A percentile compares a stretch with the other conserved stretches of the same genome.
phyloP scores from a whole-genome alignment of 2,329 filamentous ascomycete genomes.

The Coniella vitis region DNA sequence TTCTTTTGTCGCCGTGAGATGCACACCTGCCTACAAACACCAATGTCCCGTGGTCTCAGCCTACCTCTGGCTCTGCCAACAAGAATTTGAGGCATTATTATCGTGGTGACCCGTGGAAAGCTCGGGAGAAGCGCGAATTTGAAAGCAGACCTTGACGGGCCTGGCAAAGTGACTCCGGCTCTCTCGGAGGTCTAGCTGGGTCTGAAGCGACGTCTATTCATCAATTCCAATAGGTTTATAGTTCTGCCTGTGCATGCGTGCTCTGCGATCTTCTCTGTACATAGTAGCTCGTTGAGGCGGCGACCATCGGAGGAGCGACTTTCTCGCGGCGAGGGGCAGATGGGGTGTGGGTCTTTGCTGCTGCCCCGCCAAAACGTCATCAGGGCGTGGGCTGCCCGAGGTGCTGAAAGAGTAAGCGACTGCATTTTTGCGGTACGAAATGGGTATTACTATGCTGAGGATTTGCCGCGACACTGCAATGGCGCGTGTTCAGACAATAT shows the following conservation, averaged over 20 bases:
- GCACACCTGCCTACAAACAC: background rate
- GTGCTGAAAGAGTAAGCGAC: background rate
- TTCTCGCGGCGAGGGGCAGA: background rate
- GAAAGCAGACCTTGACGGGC: background rate
- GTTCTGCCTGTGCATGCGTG: no score
- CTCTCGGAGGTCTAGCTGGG: no score
- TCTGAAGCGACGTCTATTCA: no score
- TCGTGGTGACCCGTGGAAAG: no score
- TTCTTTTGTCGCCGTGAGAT: background rate
- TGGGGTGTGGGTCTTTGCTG: background rate
- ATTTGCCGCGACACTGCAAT: no score
- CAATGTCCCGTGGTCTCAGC: background rate
- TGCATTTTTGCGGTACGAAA: no score
- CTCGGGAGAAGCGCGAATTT: no score
- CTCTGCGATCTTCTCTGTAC: no score
- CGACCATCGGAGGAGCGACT: conserved; percentile 1
- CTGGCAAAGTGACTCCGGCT: background rate
- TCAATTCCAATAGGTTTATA: no score
- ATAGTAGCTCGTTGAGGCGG: background rate
- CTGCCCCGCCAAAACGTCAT: conserved; percentile 10
- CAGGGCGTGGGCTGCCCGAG: background rate
- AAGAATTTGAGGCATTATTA: no score
- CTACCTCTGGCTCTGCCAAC: background rate
- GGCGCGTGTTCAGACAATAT: no score
- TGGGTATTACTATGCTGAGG: no score